Evolutionary conservation across 768 basidiomycete genomes (phyloP).

Genomic region (Imleria badia): DNA sequence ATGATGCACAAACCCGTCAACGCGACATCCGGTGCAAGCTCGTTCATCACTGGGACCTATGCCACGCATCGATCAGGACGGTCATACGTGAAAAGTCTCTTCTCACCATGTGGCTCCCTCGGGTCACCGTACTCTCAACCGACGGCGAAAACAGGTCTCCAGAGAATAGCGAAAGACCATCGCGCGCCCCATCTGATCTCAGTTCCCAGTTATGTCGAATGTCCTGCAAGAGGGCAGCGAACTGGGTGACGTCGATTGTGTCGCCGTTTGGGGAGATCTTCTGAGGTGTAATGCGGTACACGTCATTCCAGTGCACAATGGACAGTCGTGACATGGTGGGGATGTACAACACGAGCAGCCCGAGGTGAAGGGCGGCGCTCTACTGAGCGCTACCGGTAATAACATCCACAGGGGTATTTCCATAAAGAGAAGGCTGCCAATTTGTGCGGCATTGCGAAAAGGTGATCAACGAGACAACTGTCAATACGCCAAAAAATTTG

Average conservation of each 20-base stretch:
- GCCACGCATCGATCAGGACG: neutral
- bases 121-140: conserved; percentile 81
- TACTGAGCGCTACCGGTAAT: conserved; percentile 6
- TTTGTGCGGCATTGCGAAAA: no score
- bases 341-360: neutral
- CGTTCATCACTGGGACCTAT: conserved; percentile 85
- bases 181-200: conserved; percentile 48
- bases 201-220: conserved; percentile 58
- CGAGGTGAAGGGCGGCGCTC: neutral
- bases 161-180: conserved; percentile 83
- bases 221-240: conserved; percentile 66
- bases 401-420: no score
- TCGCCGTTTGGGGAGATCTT: conserved; percentile 53
- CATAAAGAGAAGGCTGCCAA: no score
- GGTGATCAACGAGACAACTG: no score
- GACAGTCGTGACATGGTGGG: conserved; percentile 37
- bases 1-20: conserved; percentile 61
- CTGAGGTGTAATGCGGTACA: conserved; percentile 79
- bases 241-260: conserved; percentile 87
- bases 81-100: neutral
- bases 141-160: conserved; percentile 90
- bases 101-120: conserved; percentile 87
- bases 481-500: no score
- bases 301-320: conserved; percentile 78
- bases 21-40: conserved; percentile 74